Base-by-base conservation (phyloP, 176 grass and related monocot genomes). In the Oryza nivara region DNA sequence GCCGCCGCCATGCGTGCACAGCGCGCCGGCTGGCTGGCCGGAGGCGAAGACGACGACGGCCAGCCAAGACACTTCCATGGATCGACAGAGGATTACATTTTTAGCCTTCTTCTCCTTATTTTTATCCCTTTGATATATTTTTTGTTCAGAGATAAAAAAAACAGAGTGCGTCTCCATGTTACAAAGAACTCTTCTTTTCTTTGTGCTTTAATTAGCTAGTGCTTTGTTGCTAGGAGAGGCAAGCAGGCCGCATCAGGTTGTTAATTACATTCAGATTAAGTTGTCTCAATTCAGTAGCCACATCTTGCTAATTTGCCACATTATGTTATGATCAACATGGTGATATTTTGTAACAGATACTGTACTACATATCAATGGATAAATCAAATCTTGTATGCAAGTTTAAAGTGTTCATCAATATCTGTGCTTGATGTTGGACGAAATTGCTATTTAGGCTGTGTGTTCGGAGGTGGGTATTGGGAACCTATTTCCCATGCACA, bases 61-160 rank as follows among this genome's bases (percentile, higher is more conserved):
- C 51, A 70, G 23, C 17, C 67, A 67, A 66, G 22, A 32, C 65
- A 45, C 70, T 61, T 51, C 35, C 68, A 35, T 84, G 75, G 60
- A 86, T 12, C 47, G 15, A 34, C 25, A 30, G 9, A 30, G 6
- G 68, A 38, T 79, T 89, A 71, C 56, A 16, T 76, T 86, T 84
- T 78, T 91, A 89, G 77, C 60, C 2, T 49, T 90, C 74, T 77
- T 82, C 61, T 79, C 77, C 61, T 68, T 68, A 78, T 83, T 86
- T 83, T 86, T 78, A 78, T 38, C 45, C 35, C 66, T 82, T 79
- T 34, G 25, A 86, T 63, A 86, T 49, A 78, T 74, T 83, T 79
- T 79, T 76, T 90, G 61, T 79, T 90, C 47, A 83, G 80, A 83
- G 88, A 90, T 79, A 48, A 63, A 90, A 90, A 75, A 83, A 10